phyloP scores from a whole-genome alignment of 352 stramenopile genomes.

The Pythium chondricola region DNA sequence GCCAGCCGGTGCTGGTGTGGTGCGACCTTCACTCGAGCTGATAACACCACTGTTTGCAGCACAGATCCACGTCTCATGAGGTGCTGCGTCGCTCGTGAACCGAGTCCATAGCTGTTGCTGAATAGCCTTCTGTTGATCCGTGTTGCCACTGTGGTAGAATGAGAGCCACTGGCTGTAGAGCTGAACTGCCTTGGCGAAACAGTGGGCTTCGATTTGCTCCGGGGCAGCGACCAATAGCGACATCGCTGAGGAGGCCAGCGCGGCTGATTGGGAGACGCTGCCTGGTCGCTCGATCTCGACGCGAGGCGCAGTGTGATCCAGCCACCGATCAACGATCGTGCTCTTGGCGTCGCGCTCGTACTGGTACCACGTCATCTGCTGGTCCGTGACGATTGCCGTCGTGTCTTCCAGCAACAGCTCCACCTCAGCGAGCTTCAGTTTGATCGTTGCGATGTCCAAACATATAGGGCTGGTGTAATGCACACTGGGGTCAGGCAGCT shows the following conservation, averaged over 20 bases:
- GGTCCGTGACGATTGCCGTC: slow-evolving; percentile 21
- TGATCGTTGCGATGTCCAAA: slow-evolving; percentile 27
- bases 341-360: slow-evolving; percentile 38
- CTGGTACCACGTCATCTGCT: slow-evolving; percentile 67
- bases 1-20: too few relatives aligned
- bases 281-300: slow-evolving; percentile 7
- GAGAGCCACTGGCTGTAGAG: slow-evolving; percentile 39
- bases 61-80: slow-evolving; percentile 48
- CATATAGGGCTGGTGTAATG: slow-evolving; percentile 13
- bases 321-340: slow-evolving; percentile 66
- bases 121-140: slow-evolving; percentile 14
- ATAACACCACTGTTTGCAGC: slow-evolving; percentile 10
- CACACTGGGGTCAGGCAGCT: neutral
- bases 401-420: slow-evolving; percentile 32
- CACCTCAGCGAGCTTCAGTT: slow-evolving; percentile 28
- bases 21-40: neutral
- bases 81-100: slow-evolving; percentile 27
- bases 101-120: slow-evolving; percentile 37
- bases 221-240: neutral
- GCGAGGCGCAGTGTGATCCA: slow-evolving; percentile 33
- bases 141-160: slow-evolving; percentile 30
- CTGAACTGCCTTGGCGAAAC: slow-evolving; percentile 21
- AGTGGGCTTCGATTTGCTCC: slow-evolving; percentile 15
- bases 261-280: slow-evolving; percentile 2
- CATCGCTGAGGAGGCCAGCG: neutral